Evolutionary conservation across 1,284 basidiomycete species (phyloP), one percentile per base, ranked within the genome.

Genomic region (Irpex sp.): DNA sequence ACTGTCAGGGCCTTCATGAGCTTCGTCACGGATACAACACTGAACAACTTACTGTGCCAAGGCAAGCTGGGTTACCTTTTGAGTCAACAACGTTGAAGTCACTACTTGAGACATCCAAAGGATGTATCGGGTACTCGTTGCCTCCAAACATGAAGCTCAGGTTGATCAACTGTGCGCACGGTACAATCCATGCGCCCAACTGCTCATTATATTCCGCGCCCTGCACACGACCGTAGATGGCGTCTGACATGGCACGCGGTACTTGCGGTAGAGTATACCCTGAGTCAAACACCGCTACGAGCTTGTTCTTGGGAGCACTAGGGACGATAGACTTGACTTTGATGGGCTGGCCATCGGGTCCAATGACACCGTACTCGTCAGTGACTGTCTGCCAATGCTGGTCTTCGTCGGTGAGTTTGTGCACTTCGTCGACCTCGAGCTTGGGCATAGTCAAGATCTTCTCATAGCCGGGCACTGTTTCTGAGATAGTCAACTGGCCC

Each of bases 311-410:
- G 0, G 70, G 71, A 19, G 74, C 75, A 13, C 65, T 71, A 1
- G 88, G 88, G 3, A 89, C 89, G 66, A 91, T 88, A 11, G 89
- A 89, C 7, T 84, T 73, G 65, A 85, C 75, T 51, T 77, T 67
- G 66, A 93, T 86, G 13, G 83, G 76, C 44, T 83, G 75, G 6
- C 91, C 89, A 68, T 92, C 91, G 0, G 90, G 88, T 0, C 89
- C 89, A 64, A 89, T 84, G 57, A 91, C 80, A 36, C 85, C 85
- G 51, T 78, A 74, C 65, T 82, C 81, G 74, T 91, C 88, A 0
- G 86, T 87, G 56, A 86, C 73, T 21, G 87, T 82, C 68, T 91
- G 88, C 91, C 90, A 93, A 74, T 92, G 91, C 73, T 93, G 91
- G 70, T 90, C 88, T 74, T 73, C 70, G 67, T 75, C 66, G 49